Base-by-base conservation (phyloP, 192 early-diverging fungal species). In the Coemansia sp. region DNA sequence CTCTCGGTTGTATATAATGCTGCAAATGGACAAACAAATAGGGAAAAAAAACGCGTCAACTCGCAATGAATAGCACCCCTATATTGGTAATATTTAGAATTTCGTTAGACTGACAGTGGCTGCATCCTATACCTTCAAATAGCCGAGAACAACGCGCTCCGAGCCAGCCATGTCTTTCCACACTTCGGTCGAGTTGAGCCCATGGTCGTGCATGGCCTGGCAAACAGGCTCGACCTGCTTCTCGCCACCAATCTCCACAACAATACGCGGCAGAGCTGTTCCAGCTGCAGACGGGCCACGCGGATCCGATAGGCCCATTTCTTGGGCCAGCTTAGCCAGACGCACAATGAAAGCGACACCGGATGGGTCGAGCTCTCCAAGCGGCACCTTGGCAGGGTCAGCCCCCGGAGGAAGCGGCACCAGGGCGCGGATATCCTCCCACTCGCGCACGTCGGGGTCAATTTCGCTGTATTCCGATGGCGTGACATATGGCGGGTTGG, bases 401-500 rank as follows among this genome's bases (percentile, higher is more conserved):
- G 44, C 28, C 13, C 29, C 39, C 8, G 26, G 23, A 3, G 60
- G 60, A 38, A 52, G 25, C 3, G 71, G 71, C 2, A 91, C 59
- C 8, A 98, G 61, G 2, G 95, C 92, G 9, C 67, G 58, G 17
- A 58, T 62, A 53, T 95, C 92, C 60, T 98, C 95, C 92, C 92
- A 98, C 22, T 81, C 72, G n/a, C 77, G 77, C 1, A 98, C 90
- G 39, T 83, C 81, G 2, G 84, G 69, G 5, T 85, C 86, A 3
- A 98, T 62, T 2, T 37, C 44, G 1, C 50, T 50, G 43, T 89
- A 90, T 54, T 95, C 91, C 2, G 58, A 45, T 3, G 64, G 67
- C 0, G 91, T 73, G 26, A 98, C 80, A 57, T 98, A 95, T 1
- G 95, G 95, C 20, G 95, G 95, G 65, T 98, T 98, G 15, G 86